Conservation (phyloP, 2,329 filamentous ascomycete genomes). For the Bipolaris gigantea region DNA sequence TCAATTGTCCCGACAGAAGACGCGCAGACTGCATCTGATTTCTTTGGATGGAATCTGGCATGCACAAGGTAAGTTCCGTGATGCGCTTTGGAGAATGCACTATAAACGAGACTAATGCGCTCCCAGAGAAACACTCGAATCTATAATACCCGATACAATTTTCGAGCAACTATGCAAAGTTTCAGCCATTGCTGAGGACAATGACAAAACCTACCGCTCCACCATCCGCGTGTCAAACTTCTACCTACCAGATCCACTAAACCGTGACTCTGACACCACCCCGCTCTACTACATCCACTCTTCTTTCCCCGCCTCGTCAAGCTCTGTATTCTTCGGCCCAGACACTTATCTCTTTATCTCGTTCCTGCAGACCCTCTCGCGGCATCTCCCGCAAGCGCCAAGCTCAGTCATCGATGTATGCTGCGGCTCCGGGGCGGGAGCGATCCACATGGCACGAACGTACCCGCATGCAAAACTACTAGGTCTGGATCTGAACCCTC, state of each 20-base stretch:
- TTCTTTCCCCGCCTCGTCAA: slow-evolving; percentile 24
- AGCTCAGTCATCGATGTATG: slow-evolving; percentile 26
- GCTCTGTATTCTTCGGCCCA: slow-evolving; percentile 29
- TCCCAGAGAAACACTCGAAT: slow-evolving; percentile 14
- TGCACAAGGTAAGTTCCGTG: slow-evolving; percentile 18
- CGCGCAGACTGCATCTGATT: slow-evolving; percentile 22
- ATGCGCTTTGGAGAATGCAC: not conserved
- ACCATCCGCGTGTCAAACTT: slow-evolving; percentile 28
- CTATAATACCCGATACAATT: slow-evolving; percentile 19
- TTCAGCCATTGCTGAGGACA: slow-evolving; percentile 9
- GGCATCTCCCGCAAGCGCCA: slow-evolving; percentile 12
- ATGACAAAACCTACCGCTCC: slow-evolving; percentile 17
- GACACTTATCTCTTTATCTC: slow-evolving; percentile 29
- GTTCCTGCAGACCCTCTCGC: slow-evolving; percentile 18
- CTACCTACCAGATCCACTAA: slow-evolving; percentile 16
- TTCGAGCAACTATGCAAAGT: slow-evolving; percentile 13
- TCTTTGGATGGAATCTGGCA: slow-evolving; percentile 29
- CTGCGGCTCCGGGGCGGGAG: slow-evolving; percentile 28
- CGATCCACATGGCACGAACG: slow-evolving; percentile 27
- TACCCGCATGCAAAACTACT: slow-evolving; percentile 21
- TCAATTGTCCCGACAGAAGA: slow-evolving; percentile 16
- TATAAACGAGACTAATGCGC: not conserved
- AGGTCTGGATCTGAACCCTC: slow-evolving; percentile 27
- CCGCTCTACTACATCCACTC: slow-evolving; percentile 29
- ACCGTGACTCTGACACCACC: not conserved